phyloP scores from a whole-genome alignment of 108 stramenopile species.

The Epithemia pelagica region DNA sequence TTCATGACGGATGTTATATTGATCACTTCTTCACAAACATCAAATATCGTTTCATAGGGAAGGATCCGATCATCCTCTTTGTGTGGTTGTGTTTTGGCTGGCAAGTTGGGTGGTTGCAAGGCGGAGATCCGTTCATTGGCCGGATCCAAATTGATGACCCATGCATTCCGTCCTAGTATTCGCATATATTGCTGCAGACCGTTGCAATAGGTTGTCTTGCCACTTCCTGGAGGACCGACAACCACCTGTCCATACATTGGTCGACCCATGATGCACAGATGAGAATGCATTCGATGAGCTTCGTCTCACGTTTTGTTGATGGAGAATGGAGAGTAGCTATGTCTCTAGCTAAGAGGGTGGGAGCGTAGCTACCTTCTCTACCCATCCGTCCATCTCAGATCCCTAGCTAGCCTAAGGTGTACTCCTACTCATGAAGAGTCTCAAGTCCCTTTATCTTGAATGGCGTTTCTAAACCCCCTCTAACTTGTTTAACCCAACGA shows the following conservation, averaged over 20 bases:
- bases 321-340: too few species aligned
- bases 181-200: conserved; percentile 94
- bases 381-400: too few species aligned
- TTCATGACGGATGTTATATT: conserved; percentile 85
- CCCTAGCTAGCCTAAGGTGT: too few species aligned
- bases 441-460: too few species aligned
- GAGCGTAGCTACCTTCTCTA: too few species aligned
- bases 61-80: conserved; percentile 19
- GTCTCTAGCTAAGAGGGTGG: too few species aligned
- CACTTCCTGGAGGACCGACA: conserved; percentile 93
- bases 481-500: too few species aligned
- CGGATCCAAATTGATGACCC: conserved; percentile 96
- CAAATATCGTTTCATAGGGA: conserved; percentile 67
- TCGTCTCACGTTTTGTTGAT: too few species aligned
- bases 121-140: conserved; percentile 72
- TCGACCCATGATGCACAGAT: neutral
- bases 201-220: conserved; percentile 96
- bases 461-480: too few species aligned
- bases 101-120: conserved; percentile 15
- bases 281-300: too few species aligned
- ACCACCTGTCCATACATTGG: conserved; percentile 86
- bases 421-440: too few species aligned
- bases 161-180: conserved; percentile 75
- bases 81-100: neutral
- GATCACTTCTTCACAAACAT: conserved; percentile 78